Base-by-base conservation (phyloP, 495 filamentous ascomycete species). In the Evansstolkia leycettana region DNA sequence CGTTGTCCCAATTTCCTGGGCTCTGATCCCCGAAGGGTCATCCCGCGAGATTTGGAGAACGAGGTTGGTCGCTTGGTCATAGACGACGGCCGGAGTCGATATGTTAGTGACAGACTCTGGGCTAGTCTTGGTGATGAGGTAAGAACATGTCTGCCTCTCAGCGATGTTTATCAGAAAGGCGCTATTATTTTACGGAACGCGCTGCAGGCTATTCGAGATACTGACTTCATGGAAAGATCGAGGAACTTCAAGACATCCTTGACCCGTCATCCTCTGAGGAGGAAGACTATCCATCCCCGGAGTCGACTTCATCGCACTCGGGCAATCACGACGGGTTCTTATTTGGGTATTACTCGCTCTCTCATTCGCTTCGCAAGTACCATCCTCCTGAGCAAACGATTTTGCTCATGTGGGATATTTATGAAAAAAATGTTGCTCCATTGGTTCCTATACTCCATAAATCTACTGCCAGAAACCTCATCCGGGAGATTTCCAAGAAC, bases 61-160 rank as follows among this genome's bases (percentile, higher is more conserved):
- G 74, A 83, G 40, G 78, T 92, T 46, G 89, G 89, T 23, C 67
- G 86, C 33, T 52, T 96, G 45, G 81, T 93, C 1, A 70, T 94
- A 31, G 84, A 83, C 40, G 82, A 92, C 46, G 79, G 80, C 2
- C 76, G 73, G 43, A 83, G 77, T 44, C 69, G 84, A 50, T 95
- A 95, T 58, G 79, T 94, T 39, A 88, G 82, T 52, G 88, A 80
- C 56, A 78, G 76, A 11, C 83, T 94, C 34, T 95, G 87, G 88
- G 76, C 80, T n/a, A 84, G 73, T 41, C 64, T 95, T 29, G 83
- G 77, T 33, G 83, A 89, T 39, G 85, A 95, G 72, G 85, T 85
- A 52, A 33, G 50, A 43, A 23, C 9, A 23, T 23, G 9, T 23
- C 20, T 23, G 20, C 9, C 9, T 9, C 20, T 9, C 20, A 23